Evolutionary conservation across 257 asterid genomes (phyloP).

Genomic region (Nemophila menziesii): DNA sequence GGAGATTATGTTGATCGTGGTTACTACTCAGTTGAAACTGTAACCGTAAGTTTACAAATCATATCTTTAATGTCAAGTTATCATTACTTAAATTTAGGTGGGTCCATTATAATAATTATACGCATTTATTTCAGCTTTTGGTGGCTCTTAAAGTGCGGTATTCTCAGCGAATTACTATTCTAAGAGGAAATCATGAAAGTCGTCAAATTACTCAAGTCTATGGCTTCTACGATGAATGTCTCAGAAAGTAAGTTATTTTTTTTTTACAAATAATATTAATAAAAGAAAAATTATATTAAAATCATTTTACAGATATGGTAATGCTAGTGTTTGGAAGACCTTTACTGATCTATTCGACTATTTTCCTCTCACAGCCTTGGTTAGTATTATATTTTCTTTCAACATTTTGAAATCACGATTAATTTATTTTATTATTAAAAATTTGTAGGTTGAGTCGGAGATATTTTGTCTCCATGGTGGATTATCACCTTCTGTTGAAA

Average conservation of each 20-base stretch:
- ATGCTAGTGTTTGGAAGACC: constrained; percentile 87
- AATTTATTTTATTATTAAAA: not conserved
- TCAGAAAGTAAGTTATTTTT: constrained; percentile 35
- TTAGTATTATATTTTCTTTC: constrained; percentile 22
- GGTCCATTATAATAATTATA: not conserved
- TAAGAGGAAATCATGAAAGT: constrained; percentile 83
- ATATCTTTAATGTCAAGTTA: not conserved
- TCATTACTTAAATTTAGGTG: not conserved
- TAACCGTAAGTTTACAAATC: constrained; percentile 35
- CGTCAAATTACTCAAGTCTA: constrained; percentile 52
- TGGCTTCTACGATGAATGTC: constrained; percentile 48
- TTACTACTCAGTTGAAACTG: constrained; percentile 81
- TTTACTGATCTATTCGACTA: constrained; percentile 89
- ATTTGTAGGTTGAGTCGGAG: constrained; percentile 67
- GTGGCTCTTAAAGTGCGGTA: constrained; percentile 45
- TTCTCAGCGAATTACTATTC: constrained; percentile 40
- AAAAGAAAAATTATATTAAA: constrained; percentile 1
- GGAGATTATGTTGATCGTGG: constrained; percentile 91
- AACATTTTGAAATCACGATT: not conserved
- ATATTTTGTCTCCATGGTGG: constrained; percentile 84
- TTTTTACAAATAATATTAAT: no score
- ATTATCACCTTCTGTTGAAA: constrained; percentile 68
- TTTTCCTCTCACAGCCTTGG: constrained; percentile 94
- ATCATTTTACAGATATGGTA: constrained; percentile 56
- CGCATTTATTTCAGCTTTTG: constrained; percentile 26